These are phyloP conservation scores for Drechslerella stenobrocha DNA, from an alignment of 2,329 filamentous ascomycete species.

Conservation along the genomic window DNA sequence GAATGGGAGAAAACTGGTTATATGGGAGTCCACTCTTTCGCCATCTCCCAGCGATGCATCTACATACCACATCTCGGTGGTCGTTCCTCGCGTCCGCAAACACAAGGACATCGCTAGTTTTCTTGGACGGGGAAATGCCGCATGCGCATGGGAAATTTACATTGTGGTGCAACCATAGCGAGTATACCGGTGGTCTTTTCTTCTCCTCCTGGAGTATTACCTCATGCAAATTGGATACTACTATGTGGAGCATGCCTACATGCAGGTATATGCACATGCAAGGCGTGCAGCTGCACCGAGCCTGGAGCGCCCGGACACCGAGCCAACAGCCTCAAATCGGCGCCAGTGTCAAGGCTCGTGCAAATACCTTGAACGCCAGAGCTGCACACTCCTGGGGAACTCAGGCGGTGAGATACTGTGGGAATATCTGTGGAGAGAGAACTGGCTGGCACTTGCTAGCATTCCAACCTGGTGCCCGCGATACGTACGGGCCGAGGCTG, in stretches of 20 bases:
- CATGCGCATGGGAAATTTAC: neutral
- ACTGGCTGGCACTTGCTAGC: too few species aligned
- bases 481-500: too few species aligned
- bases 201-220: too few species aligned
- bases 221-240: neutral
- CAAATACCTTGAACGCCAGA: too few species aligned
- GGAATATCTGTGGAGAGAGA: too few species aligned
- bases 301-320: constrained; percentile 11
- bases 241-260: constrained; percentile 3
- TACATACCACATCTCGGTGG: constrained; percentile 36
- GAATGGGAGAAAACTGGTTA: neutral
- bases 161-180: neutral
- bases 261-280: constrained; percentile 22
- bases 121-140: constrained; percentile 7
- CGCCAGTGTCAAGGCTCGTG: neutral
- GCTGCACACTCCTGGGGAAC: too few species aligned
- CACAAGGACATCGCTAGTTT: neutral
- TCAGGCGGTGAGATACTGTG: too few species aligned
- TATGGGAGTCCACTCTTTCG: neutral
- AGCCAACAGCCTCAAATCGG: constrained; percentile 33
- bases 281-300: constrained; percentile 41
- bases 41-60: constrained; percentile 9
- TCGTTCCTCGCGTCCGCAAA: constrained; percentile 34
- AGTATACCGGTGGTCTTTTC: too few species aligned
- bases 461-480: too few species aligned